phyloP scores from a whole-genome alignment of 2,329 filamentous ascomycete species.

The Colletotrichum falcatum region DNA sequence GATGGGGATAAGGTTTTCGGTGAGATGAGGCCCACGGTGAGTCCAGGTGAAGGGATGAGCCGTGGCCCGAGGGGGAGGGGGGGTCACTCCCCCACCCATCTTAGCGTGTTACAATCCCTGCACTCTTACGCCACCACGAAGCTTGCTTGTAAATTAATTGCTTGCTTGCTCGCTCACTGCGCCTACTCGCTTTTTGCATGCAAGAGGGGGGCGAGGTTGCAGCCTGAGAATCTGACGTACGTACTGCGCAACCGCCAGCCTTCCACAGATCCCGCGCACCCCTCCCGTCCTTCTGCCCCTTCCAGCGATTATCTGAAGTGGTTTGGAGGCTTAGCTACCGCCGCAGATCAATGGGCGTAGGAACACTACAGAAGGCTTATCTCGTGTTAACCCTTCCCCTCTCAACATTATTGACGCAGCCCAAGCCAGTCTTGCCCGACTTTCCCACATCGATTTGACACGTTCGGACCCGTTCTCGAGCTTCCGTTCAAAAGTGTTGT shows the following conservation, averaged over 20 bases:
- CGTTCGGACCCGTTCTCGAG: too few species aligned
- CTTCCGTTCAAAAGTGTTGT: neutral
- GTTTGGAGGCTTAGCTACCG: neutral
- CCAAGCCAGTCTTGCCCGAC: neutral
- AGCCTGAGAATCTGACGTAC: conserved; percentile 13
- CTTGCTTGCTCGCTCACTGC: neutral
- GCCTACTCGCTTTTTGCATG: neutral
- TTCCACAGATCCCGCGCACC: neutral
- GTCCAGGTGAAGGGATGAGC: neutral
- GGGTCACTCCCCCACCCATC: too few species aligned
- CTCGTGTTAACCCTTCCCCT: neutral
- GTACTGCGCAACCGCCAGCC: conserved; percentile 1
- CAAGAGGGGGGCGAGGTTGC: conserved; percentile 4
- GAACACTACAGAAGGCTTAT: conserved; percentile 2
- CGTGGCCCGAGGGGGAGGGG: neutral
- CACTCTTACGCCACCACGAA: conserved; percentile 26
- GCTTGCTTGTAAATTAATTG: conserved; percentile 20
- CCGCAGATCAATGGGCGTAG: conserved; percentile 10
- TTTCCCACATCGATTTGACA: neutral
- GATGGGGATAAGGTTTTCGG: neutral
- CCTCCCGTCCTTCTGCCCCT: conserved; percentile 7
- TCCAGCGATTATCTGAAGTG: neutral
- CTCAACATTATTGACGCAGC: neutral
- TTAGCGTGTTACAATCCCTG: conserved; percentile 28
- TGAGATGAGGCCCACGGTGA: conserved; percentile 3